A percentile compares a stretch with the other conserved stretches of the same genome.
Conservation (phyloP, 75 land plant genomes). For the Sequoiadendron giganteum region DNA sequence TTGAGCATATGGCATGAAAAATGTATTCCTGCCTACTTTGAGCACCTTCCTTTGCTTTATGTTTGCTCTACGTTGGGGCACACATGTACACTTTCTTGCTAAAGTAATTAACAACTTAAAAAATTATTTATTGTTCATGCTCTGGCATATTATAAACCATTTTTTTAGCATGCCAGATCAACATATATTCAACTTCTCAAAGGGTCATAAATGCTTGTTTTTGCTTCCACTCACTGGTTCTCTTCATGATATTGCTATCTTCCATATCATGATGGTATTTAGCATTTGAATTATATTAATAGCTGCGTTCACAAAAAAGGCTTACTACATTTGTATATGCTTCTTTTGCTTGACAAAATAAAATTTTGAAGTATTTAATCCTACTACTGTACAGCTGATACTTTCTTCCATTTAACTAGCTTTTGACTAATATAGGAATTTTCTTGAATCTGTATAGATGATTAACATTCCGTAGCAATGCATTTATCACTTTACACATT, state of each 20-base stretch:
- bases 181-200: background rate
- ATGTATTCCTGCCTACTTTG: background rate
- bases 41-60: background rate
- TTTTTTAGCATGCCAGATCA: background rate
- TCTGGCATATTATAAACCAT: background rate
- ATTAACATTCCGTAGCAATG: background rate
- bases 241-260: background rate
- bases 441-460: background rate
- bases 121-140: background rate
- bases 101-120: background rate
- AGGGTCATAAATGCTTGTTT: background rate
- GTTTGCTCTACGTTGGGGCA: background rate
- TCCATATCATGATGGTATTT: background rate
- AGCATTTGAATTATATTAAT: background rate
- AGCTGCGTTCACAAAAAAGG: background rate
- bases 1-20: background rate
- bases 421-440: background rate
- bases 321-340: background rate
- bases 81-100: background rate
- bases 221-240: background rate
- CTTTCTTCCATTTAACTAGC: background rate
- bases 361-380: background rate
- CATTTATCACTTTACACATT: background rate
- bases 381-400: background rate
- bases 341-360: background rate